Base-by-base conservation (phyloP, 2,329 filamentous ascomycete genomes). In the Pseudocercospora musae region DNA sequence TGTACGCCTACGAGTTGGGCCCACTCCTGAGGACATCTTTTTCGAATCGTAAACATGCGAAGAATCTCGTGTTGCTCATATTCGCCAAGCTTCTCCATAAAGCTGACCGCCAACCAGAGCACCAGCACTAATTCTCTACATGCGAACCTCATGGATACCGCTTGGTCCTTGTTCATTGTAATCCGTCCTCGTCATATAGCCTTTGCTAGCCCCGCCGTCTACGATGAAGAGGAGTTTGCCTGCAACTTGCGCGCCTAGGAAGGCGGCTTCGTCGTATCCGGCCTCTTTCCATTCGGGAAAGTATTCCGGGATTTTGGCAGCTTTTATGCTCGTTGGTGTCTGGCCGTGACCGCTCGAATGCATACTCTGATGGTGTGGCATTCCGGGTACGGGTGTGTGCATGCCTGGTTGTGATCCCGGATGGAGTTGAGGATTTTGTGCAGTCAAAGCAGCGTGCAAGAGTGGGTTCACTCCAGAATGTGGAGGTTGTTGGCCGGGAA, bases 401-500 rank as follows among this genome's bases (percentile, higher is more conserved):
- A 69, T 55, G 15, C 48, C 40, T 2, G 66, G 60, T n/a, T 33
- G 52, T 2, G 63, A 60, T 23, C 27, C 76, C 74, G 49, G 76
- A 76, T 69, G 78, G 77, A 60, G 83, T 79, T 57, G 81, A 77
- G 49, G 81, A 74, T 49, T 83, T 52, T 86, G 86, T 1, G 87
- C 88, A 2, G 90, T 92, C 0, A 94, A 96, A 1, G 95, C 95
- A 4, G 94, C 94, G 63, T 96, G 90, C 4, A 98, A 85, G 3
- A 98, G 88, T 13, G 94, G 93, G 74, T 98, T 97, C 50, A 96
- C 92, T 46, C 73, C 68, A 10, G 80, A 68, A 71, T 78, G 71
- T 68, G 81, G 75, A 71, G 81, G 52, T 70, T 73, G 76, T 10
- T 66, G 68, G 18, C 71, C 70, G 67, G 52, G 79, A 72, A 78